Evolutionary conservation across 805 yeast genomes (phyloP).

Genomic region (Candida morakotiae): DNA sequence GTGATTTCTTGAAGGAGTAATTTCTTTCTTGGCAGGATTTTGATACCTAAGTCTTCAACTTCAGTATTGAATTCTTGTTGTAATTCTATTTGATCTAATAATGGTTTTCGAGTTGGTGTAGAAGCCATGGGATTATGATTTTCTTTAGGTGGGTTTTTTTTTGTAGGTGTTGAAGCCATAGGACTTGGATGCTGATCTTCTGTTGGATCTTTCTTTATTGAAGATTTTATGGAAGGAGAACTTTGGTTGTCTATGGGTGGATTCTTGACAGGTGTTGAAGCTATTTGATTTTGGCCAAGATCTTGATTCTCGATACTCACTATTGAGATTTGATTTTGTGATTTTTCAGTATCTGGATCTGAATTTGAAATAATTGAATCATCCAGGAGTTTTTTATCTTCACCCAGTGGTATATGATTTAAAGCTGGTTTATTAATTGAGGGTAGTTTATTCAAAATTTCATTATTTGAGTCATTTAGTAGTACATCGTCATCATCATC

Average conservation of each 20-base stretch:
- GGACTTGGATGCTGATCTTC: too few species aligned
- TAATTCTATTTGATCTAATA: not conserved
- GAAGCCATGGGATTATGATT: not conserved
- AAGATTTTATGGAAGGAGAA: too few species aligned
- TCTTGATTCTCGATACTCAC: conserved; percentile 1
- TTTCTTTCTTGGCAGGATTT: conserved; percentile 5
- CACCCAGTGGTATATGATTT: not conserved
- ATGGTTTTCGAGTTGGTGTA: not conserved
- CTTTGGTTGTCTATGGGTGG: not conserved
- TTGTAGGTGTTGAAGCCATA: conserved; percentile 1
- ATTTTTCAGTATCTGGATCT: conserved; percentile 6
- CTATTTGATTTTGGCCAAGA: too few species aligned
- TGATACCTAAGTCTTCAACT: not conserved
- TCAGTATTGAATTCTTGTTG: not conserved
- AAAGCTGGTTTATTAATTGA: not conserved
- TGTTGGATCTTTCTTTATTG: too few species aligned
- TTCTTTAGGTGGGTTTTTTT: not conserved
- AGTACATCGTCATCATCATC: conserved; percentile 1
- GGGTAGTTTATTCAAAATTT: not conserved
- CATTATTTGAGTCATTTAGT: not conserved
- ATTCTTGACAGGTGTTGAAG: too few species aligned
- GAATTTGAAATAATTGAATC: conserved; percentile 18
- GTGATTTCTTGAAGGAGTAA: not conserved
- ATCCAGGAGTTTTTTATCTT: not conserved
- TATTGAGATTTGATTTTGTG: not conserved